phyloP scores from a whole-genome alignment of 345 rosid species.

The Mallotus nudiflorus region DNA sequence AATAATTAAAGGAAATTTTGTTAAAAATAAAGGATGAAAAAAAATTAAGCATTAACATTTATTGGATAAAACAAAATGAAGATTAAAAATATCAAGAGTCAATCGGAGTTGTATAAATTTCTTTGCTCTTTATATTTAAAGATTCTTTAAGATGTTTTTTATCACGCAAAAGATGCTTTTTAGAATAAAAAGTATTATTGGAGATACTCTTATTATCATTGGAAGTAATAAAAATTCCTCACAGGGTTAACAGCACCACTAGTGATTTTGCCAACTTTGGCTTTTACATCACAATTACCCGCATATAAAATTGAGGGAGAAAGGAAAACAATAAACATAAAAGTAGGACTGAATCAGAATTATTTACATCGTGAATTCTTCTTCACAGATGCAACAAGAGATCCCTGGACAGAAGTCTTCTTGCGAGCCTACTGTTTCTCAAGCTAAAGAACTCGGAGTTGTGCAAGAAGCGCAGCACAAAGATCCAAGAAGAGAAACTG shows the following conservation, averaged over 20 bases:
- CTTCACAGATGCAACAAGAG: slow-evolving; percentile 31
- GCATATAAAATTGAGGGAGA: slow-evolving; percentile 32
- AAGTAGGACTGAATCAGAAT: background rate
- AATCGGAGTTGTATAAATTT: too few species aligned
- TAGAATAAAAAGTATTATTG: too few species aligned
- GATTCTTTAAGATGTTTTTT: too few species aligned
- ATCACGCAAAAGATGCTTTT: too few species aligned
- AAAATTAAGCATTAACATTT: too few species aligned
- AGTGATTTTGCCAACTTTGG: slow-evolving; percentile 16
- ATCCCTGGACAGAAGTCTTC: slow-evolving; percentile 14
- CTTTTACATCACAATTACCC: slow-evolving; percentile 29
- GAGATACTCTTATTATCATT: too few species aligned
- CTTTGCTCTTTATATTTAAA: too few species aligned
- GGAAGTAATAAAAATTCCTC: too few species aligned
- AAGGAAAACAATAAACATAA: background rate
- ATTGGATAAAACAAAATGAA: too few species aligned
- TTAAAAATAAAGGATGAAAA: too few species aligned
- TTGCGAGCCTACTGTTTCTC: slow-evolving; percentile 17
- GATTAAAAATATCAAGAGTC: too few species aligned
- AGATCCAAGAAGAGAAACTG: slow-evolving; percentile 91
- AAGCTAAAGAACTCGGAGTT: slow-evolving; percentile 68
- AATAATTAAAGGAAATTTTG: too few species aligned
- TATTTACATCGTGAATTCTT: slow-evolving; percentile 35
- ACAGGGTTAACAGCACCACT: slow-evolving; percentile 16
- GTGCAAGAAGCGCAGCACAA: slow-evolving; percentile 85